Evolutionary conservation across 331 rosid species (phyloP).

Genomic region (Quercus tomentella): DNA sequence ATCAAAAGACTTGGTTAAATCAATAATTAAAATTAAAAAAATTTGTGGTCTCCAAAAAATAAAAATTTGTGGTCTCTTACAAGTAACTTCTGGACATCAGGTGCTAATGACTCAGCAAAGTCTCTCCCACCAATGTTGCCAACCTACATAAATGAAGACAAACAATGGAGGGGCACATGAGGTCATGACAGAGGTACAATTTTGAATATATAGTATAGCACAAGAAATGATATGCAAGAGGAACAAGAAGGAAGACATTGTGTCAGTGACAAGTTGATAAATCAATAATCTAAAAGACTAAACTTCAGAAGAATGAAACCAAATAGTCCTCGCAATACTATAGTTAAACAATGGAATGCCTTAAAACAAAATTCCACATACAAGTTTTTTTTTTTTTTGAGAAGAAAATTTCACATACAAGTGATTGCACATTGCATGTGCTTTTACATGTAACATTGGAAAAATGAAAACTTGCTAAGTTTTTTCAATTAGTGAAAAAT

Average conservation of each 20-base stretch:
- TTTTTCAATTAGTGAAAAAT: too few relatives aligned
- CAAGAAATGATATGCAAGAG: constrained; percentile 1
- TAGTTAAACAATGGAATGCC: not conserved
- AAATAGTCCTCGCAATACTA: not conserved
- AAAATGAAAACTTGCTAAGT: too few relatives aligned
- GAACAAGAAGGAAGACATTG: constrained; percentile 8
- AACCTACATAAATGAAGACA: constrained; percentile 55
- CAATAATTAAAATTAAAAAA: constrained; percentile 7
- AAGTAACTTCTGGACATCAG: constrained; percentile 94
- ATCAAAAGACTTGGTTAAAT: constrained; percentile 32
- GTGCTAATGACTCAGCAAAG: constrained; percentile 97
- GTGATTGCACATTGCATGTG: too few relatives aligned
- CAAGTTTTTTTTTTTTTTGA: too few relatives aligned
- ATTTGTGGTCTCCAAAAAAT: constrained; percentile 14
- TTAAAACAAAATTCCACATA: too few relatives aligned
- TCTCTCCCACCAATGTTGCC: constrained; percentile 99
- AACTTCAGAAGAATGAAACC: not conserved
- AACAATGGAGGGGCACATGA: constrained; percentile 17
- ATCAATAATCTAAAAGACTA: not conserved
- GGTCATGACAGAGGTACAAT: not conserved
- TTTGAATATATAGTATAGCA: constrained; percentile 6
- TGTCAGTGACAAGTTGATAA: not conserved
- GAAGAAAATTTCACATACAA: too few relatives aligned
- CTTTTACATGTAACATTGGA: too few relatives aligned
- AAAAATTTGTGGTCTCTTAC: constrained; percentile 43